Conservation (phyloP, 106 monocot genomes). For the Amphibolis antarctica region DNA sequence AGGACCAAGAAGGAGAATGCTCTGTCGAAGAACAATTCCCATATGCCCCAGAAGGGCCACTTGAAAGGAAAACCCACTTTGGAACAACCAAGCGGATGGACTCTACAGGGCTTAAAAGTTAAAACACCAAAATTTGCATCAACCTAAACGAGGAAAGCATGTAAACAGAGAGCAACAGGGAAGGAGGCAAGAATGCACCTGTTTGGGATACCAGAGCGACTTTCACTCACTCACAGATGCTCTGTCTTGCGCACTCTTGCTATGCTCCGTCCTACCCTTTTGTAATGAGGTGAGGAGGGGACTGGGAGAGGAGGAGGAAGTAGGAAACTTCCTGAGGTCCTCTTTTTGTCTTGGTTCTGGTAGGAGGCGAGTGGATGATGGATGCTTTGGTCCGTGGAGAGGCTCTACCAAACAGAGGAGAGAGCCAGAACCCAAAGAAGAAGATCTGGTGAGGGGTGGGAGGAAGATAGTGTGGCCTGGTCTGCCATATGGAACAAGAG, state of each 20-base stretch:
- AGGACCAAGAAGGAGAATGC: too few species aligned
- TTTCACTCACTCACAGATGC: too few species aligned
- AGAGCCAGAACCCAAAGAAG: conserved; percentile 1
- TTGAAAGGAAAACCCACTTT: too few species aligned
- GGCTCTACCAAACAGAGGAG: background rate
- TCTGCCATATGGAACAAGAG: conserved; percentile 1
- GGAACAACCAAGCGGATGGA: too few species aligned
- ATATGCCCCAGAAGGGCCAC: too few species aligned
- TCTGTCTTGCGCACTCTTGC: too few species aligned
- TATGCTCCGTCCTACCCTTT: conserved; percentile 7
- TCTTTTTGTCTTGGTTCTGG: conserved; percentile 61
- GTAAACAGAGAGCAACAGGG: background rate
- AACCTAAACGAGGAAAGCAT: too few species aligned
- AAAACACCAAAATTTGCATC: too few species aligned
- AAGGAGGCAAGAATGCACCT: conserved; percentile 1
- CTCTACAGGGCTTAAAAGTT: too few species aligned
- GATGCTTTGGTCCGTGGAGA: background rate
- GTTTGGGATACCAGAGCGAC: too few species aligned
- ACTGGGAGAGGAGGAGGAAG: conserved; percentile 9
- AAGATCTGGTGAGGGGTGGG: background rate
- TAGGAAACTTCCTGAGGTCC: conserved; percentile 54
- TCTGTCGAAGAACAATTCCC: too few species aligned
- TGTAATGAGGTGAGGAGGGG: conserved; percentile 15
- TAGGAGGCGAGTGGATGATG: conserved; percentile 9
- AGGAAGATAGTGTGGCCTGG: conserved; percentile 1